Percentiles rank a stretch among this genome's conserved stretches.
Conservation (phyloP, 2,329 filamentous ascomycete species). For the Fusarium decemcellulare region DNA sequence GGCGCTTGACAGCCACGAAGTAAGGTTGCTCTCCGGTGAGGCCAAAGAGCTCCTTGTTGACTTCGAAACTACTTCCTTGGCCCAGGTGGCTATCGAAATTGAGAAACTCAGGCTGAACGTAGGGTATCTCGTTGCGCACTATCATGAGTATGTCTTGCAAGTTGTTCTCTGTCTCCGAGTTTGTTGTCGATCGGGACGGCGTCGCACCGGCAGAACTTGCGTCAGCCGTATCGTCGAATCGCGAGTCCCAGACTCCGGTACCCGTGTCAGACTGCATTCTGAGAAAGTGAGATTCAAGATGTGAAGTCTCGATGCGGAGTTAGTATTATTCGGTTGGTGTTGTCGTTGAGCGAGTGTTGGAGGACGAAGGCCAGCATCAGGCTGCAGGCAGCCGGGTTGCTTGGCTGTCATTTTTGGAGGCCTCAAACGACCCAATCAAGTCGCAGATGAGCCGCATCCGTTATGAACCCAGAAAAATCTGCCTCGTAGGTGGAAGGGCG, state of each 20-base stretch:
- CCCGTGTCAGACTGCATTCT: neutral
- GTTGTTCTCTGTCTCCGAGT: neutral
- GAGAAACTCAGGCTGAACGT: neutral
- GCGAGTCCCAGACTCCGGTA: slow-evolving; percentile 7
- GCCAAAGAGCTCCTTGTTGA: slow-evolving; percentile 13
- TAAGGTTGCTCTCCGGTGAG: slow-evolving; percentile 4
- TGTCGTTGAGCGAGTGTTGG: too few species aligned
- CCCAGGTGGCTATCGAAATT: slow-evolving; percentile 2
- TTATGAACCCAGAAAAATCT: too few species aligned
- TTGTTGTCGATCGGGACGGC: neutral
- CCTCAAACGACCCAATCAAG: too few species aligned
- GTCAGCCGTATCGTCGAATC: neutral
- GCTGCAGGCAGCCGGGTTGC: too few species aligned
- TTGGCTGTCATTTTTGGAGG: too few species aligned
- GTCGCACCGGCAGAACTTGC: neutral
- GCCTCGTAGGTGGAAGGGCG: too few species aligned
- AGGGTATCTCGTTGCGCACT: slow-evolving; percentile 2
- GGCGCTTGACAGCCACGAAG: slow-evolving; percentile 10
- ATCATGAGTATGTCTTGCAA: slow-evolving; percentile 11
- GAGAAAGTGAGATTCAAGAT: too few species aligned
- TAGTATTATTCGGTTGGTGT: too few species aligned
- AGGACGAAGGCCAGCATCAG: too few species aligned
- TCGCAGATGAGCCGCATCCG: too few species aligned
- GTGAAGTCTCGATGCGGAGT: too few species aligned
- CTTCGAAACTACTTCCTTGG: slow-evolving; percentile 11